Conservation (phyloP, 768 basidiomycete genomes). For the Panaeolus papilionaceus region DNA sequence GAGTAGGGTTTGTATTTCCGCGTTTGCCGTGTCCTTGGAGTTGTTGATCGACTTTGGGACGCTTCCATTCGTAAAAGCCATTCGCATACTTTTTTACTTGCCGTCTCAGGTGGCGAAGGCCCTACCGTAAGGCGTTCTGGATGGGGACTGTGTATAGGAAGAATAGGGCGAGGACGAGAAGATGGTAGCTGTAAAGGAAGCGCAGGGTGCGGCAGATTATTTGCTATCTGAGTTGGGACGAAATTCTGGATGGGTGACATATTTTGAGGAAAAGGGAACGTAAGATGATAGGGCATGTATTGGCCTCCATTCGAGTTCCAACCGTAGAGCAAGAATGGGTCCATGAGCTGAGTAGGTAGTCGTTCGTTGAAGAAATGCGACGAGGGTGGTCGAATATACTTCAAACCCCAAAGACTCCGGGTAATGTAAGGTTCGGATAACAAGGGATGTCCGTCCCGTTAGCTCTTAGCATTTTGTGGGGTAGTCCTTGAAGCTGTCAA, state of each 20-base stretch:
- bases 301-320: slow-evolving; percentile 1
- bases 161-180: background rate
- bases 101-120: background rate
- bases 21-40: background rate
- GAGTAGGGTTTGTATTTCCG: slow-evolving; percentile 8
- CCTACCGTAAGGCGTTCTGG: background rate
- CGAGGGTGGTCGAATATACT: background rate
- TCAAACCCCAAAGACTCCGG: slow-evolving; percentile 14
- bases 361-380: background rate
- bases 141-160: background rate
- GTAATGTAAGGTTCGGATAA: background rate
- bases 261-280: background rate
- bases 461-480: slow-evolving; percentile 10
- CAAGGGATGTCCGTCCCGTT: slow-evolving; percentile 12
- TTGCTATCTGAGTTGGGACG: background rate
- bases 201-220: background rate
- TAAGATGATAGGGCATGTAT: background rate
- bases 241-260: background rate
- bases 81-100: background rate
- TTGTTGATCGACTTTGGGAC: background rate
- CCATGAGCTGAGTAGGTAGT: slow-evolving; percentile 1
- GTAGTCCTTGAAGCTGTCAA: background rate
- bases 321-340: slow-evolving; percentile 3
- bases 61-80: background rate
- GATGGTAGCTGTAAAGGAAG: background rate